Percentiles rank a stretch among this genome's conserved stretches.
These are phyloP conservation scores for Breviolum minutum DNA, from an alignment of 73 alveolate genomes.

Conservation along the genomic window DNA sequence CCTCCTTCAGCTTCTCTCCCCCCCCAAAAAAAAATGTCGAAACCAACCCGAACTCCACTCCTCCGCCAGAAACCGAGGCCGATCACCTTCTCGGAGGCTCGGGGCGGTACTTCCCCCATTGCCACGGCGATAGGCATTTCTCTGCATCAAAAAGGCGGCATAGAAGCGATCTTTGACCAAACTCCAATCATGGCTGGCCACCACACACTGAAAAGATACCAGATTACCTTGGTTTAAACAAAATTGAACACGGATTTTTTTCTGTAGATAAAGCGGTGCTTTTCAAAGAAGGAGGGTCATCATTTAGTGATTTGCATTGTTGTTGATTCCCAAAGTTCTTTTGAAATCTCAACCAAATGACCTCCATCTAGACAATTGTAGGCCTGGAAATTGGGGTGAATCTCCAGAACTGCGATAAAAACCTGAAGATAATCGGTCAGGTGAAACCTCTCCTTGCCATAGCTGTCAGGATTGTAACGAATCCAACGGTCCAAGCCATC, in stretches of 20 bases:
- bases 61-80: not conserved
- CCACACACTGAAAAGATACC: not conserved
- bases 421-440: not conserved
- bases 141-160: not conserved
- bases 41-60: no score
- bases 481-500: not conserved
- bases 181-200: not conserved
- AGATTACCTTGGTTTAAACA: conserved; percentile 4
- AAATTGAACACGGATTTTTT: no score
- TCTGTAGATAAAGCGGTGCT: no score
- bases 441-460: not conserved
- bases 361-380: not conserved
- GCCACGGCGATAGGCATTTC: not conserved
- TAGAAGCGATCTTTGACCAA: not conserved
- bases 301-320: no score
- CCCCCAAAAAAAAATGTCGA: no score
- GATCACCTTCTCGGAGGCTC: not conserved
- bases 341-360: no score
- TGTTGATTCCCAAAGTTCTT: no score
- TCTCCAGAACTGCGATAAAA: not conserved
- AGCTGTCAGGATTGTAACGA: not conserved
- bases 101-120: conserved; percentile 8
- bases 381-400: not conserved
- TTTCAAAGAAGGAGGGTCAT: no score
- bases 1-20: no score